Percentiles rank a stretch among this genome's conserved stretches.
Evolutionary conservation across 352 stramenopile species (phyloP).

Genomic region (Pythium sp.): DNA sequence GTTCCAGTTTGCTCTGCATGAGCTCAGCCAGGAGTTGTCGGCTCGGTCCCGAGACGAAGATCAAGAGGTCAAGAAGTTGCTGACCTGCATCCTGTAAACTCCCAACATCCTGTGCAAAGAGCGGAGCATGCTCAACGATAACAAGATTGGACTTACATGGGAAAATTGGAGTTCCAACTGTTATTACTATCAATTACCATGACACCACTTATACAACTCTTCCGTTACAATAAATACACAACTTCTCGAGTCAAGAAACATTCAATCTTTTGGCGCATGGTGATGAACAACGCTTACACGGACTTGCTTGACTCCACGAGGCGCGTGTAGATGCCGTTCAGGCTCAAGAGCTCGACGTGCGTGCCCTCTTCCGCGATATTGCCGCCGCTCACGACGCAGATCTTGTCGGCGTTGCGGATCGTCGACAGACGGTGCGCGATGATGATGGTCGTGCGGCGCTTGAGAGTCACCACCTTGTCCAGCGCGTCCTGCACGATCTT

Average conservation of each 20-base stretch:
- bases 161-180: neutral
- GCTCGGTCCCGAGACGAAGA: slow-evolving; percentile 14
- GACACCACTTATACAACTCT: neutral
- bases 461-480: slow-evolving; percentile 26
- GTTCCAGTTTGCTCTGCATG: slow-evolving; percentile 29
- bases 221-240: neutral
- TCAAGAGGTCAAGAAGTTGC: slow-evolving; percentile 16
- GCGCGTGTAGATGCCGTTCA: slow-evolving; percentile 24
- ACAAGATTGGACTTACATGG: neutral
- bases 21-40: slow-evolving; percentile 24
- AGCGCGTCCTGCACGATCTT: slow-evolving; percentile 30
- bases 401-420: slow-evolving; percentile 26
- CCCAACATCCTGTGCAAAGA: neutral
- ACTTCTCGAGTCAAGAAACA: neutral
- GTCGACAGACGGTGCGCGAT: slow-evolving; percentile 87
- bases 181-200: neutral
- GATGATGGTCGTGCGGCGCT: slow-evolving; percentile 75
- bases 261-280: neutral
- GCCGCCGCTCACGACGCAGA: slow-evolving; percentile 27
- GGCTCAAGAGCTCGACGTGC: slow-evolving; percentile 21
- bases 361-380: slow-evolving; percentile 31
- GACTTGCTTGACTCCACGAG: slow-evolving; percentile 13
- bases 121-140: neutral
- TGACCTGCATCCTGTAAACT: slow-evolving; percentile 23
- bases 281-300: neutral